Conservation (phyloP, 805 yeast genomes). For the Pichia deserticola region DNA sequence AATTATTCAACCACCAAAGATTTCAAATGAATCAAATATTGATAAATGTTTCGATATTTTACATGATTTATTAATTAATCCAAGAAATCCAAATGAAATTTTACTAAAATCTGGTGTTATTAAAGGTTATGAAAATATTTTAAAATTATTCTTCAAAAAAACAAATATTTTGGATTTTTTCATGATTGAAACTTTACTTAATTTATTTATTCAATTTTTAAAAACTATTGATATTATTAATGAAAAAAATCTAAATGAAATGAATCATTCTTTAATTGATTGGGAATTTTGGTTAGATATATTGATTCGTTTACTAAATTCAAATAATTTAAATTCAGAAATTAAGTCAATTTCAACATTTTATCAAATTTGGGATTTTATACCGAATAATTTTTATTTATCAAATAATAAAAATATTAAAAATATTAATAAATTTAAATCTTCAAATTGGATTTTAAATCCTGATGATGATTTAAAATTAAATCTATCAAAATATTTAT, state of each 20-base stretch:
- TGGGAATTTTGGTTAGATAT: conserved; percentile 77
- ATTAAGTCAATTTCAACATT: conserved; percentile 57
- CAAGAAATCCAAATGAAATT: conserved; percentile 24
- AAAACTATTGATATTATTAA: conserved; percentile 17
- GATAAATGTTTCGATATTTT: conserved; percentile 29
- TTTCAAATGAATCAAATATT: conserved; percentile 18
- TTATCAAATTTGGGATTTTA: conserved; percentile 66
- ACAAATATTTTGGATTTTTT: conserved; percentile 20
- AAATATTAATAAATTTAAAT: background rate
- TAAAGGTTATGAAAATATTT: conserved; percentile 17
- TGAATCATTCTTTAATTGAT: conserved; percentile 30
- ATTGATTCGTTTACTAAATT: conserved; percentile 47
- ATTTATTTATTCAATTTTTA: conserved; percentile 19
- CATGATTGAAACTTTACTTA: conserved; percentile 20
- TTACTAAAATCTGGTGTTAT: conserved; percentile 17
- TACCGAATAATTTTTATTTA: conserved; percentile 34
- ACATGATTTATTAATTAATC: conserved; percentile 30
- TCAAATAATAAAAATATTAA: background rate
- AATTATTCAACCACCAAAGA: conserved; percentile 5
- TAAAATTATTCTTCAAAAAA: conserved; percentile 19
- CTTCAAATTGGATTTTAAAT: conserved; percentile 31
- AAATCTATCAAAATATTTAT: conserved; percentile 47
- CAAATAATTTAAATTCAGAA: conserved; percentile 56
- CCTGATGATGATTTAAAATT: conserved; percentile 35
- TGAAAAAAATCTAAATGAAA: background rate